phyloP scores from a whole-genome alignment of 2,329 filamentous ascomycete species.

The Colletotrichum sp. region DNA sequence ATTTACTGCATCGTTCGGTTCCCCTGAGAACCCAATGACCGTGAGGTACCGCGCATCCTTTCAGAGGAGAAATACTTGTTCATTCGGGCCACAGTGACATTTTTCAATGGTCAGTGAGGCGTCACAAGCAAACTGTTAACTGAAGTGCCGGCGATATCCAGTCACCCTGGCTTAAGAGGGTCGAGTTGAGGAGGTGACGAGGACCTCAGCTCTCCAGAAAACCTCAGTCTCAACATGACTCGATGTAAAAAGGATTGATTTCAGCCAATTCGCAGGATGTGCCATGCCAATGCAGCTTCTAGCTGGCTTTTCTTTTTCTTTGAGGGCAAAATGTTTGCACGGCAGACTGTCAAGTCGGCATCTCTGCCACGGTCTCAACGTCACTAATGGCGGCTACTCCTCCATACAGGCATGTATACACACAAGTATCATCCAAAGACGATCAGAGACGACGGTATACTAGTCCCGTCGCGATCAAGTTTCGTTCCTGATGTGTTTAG shows the following conservation, averaged over 20 bases:
- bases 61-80: background rate
- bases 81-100: background rate
- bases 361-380: background rate
- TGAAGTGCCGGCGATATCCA: background rate
- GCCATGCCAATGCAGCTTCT: background rate
- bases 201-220: background rate
- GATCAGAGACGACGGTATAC: background rate
- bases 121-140: background rate
- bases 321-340: background rate
- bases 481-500: background rate
- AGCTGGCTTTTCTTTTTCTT: background rate
- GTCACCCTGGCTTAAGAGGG: background rate
- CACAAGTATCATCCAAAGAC: background rate
- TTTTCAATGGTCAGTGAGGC: background rate
- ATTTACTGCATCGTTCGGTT: background rate
- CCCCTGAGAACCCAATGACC: too few relatives aligned
- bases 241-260: background rate
- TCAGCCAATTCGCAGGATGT: background rate
- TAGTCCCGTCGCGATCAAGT: background rate
- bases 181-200: background rate
- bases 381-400: background rate
- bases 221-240: background rate
- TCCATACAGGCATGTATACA: background rate
- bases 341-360: background rate
- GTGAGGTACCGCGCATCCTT: background rate